phyloP scores from a whole-genome alignment of 768 basidiomycete species.

The Amanita fuliginea region DNA sequence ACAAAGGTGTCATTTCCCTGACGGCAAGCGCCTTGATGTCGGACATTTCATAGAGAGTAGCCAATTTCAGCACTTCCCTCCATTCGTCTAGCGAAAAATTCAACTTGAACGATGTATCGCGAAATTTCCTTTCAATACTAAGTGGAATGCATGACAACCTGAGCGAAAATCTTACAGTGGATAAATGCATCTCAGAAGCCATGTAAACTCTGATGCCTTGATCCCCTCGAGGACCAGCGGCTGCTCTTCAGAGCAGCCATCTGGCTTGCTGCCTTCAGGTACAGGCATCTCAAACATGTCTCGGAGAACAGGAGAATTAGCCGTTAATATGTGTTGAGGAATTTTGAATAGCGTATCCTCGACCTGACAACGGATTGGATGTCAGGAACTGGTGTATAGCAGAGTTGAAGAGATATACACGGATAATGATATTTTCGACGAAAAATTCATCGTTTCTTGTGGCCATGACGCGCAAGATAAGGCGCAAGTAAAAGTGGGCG shows the following conservation, averaged over 20 bases:
- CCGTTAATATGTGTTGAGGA: neutral
- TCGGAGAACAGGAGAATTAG: neutral
- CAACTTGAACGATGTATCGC: neutral
- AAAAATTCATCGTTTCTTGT: neutral
- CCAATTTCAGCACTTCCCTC: slow-evolving; percentile 23
- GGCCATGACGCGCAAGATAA: neutral
- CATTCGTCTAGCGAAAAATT: no score
- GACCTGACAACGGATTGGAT: slow-evolving; percentile 2
- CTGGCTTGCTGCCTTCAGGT: neutral
- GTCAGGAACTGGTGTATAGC: no score
- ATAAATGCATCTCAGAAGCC: slow-evolving; percentile 12
- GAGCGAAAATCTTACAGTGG: no score
- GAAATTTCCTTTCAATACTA: neutral
- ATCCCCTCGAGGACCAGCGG: slow-evolving; percentile 1
- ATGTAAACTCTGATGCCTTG: neutral
- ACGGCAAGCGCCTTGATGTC: no score
- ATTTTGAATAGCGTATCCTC: slow-evolving; percentile 6
- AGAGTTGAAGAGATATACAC: neutral
- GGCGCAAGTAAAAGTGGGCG: no score
- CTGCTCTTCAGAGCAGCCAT: slow-evolving; percentile 3
- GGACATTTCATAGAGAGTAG: slow-evolving; percentile 24
- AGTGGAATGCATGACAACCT: no score
- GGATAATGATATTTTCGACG: neutral
- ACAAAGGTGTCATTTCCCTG: no score
- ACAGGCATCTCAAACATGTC: neutral